Evolutionary conservation across 164 flowering plant species (phyloP).

Genomic region (Cinnamomum chago): DNA sequence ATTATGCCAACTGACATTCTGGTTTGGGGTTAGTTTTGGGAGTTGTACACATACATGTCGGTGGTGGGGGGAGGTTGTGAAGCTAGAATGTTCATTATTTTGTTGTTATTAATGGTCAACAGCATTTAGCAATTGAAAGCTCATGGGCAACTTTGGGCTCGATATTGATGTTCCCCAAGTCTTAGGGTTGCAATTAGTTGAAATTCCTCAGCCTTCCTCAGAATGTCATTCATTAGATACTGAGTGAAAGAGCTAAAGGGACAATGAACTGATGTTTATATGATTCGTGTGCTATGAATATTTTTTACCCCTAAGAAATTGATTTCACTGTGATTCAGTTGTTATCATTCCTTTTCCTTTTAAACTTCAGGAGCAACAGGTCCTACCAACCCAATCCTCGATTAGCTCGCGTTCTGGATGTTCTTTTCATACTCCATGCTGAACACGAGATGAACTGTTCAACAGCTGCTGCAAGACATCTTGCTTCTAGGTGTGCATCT

Average conservation of each 20-base stretch:
- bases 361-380: constrained; percentile 69
- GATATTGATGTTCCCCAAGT: too few species aligned
- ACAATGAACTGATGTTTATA: background rate
- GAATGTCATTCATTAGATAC: background rate
- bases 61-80: too few species aligned
- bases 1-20: background rate
- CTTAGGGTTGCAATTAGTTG: background rate
- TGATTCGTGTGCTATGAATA: background rate
- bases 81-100: too few species aligned
- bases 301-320: background rate
- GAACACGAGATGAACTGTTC: constrained; percentile 99
- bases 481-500: constrained; percentile 76
- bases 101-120: too few species aligned
- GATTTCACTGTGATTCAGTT: constrained; percentile 1
- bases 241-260: background rate
- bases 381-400: constrained; percentile 91
- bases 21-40: background rate
- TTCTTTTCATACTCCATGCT: constrained; percentile 94
- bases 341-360: background rate
- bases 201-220: background rate
- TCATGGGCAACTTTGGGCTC: too few species aligned
- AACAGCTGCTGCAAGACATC: constrained; percentile 97
- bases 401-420: constrained; percentile 82
- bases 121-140: too few species aligned
- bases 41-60: too few species aligned